Percentiles rank a stretch among this genome's conserved stretches.
Conservation (phyloP, 257 asterid species). For the Echium plantagineum region DNA sequence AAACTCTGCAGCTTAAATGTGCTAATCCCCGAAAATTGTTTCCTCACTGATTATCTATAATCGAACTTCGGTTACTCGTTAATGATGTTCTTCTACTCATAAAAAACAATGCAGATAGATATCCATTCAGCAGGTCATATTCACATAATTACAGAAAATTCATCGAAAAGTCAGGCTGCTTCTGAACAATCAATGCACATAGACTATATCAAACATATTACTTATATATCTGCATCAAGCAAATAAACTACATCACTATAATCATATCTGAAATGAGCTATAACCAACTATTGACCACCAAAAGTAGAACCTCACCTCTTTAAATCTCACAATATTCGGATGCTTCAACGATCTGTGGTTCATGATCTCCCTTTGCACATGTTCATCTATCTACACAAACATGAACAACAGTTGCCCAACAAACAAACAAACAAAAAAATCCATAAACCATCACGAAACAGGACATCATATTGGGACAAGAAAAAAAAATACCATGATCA, state of each 20-base stretch:
- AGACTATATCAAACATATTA: too few relatives aligned
- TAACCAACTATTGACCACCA: background rate
- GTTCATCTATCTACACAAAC: conserved; percentile 28
- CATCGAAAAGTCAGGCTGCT: background rate
- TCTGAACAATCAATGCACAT: background rate
- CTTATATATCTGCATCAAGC: background rate
- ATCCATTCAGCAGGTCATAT: background rate
- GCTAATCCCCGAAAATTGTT: background rate
- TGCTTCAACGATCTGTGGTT: conserved; percentile 41
- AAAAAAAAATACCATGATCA: background rate
- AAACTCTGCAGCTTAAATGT: background rate
- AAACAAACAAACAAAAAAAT: too few relatives aligned
- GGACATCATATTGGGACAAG: background rate
- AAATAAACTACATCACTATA: background rate
- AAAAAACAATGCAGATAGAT: background rate
- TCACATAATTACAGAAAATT: too few relatives aligned
- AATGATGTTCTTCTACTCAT: background rate
- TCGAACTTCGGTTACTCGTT: background rate
- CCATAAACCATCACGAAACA: background rate
- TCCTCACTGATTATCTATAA: background rate
- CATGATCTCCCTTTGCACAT: conserved; percentile 35
- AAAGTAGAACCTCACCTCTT: conserved; percentile 21
- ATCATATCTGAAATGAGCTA: background rate
- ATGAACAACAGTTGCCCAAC: background rate
- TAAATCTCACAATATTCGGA: conserved; percentile 32